Conservation (phyloP, 305 asterid genomes). For the Solanum hybrid region DNA sequence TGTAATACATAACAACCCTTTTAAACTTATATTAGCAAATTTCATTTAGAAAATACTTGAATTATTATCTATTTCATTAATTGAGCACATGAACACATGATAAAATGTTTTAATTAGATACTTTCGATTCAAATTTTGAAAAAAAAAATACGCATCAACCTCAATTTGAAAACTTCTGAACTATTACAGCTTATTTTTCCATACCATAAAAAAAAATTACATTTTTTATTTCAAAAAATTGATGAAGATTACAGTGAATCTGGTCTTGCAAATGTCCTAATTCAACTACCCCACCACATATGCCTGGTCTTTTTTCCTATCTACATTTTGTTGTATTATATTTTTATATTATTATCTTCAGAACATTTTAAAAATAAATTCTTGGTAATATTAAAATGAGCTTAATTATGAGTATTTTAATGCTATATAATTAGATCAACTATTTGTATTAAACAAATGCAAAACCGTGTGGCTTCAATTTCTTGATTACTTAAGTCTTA, state of each 20-base stretch:
- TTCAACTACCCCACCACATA: background rate
- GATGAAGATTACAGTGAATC: slow-evolving; percentile 13
- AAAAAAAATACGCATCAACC: background rate
- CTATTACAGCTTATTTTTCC: background rate
- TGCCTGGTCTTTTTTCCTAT: background rate
- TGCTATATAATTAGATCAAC: background rate
- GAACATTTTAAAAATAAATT: background rate
- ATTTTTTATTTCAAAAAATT: background rate
- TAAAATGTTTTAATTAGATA: background rate
- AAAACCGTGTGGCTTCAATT: background rate
- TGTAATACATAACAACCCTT: background rate
- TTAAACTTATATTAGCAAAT: background rate
- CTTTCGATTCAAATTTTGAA: background rate
- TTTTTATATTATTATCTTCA: background rate
- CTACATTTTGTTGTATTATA: background rate
- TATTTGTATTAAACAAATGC: background rate
- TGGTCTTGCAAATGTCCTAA: slow-evolving; percentile 5
- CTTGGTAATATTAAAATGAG: background rate
- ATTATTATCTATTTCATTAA: background rate
- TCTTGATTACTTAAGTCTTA: background rate
- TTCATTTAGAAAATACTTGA: background rate
- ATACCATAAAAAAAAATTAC: background rate
- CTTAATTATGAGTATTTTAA: background rate
- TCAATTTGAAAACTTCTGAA: background rate
- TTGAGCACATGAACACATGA: background rate